Evolutionary conservation across 495 filamentous ascomycete species (phyloP).

Genomic region (Trichocladium antarcticum): DNA sequence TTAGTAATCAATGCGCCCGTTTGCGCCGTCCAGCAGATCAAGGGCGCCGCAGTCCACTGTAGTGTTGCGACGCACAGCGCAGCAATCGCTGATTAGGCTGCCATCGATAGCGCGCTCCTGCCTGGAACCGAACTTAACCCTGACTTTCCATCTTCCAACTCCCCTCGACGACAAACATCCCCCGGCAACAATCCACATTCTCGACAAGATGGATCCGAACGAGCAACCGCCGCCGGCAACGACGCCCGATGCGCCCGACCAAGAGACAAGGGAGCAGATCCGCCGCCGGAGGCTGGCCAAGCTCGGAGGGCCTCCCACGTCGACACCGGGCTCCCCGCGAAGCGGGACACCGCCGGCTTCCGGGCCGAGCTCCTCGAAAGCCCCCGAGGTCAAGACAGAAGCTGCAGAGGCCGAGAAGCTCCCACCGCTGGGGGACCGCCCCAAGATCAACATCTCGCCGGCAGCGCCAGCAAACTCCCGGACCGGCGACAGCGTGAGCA

Average conservation of each 20-base stretch:
- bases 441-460: slow-evolving; percentile 26
- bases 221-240: slow-evolving; percentile 17
- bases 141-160: not conserved
- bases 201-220: slow-evolving; percentile 22
- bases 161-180: not conserved
- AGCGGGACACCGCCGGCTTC: slow-evolving; percentile 2
- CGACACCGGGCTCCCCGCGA: slow-evolving; percentile 6
- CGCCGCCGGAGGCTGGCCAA: slow-evolving; percentile 33
- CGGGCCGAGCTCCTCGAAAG: slow-evolving; percentile 4
- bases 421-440: slow-evolving; percentile 1
- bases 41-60: not conserved
- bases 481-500: slow-evolving; percentile 2
- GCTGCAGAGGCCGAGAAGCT: not conserved
- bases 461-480: slow-evolving; percentile 2
- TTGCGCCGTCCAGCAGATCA: not conserved
- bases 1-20: not conserved
- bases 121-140: slow-evolving; percentile 12
- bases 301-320: slow-evolving; percentile 25
- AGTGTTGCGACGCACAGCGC: not conserved
- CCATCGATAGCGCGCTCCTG: slow-evolving; percentile 3
- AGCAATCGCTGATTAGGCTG: not conserved
- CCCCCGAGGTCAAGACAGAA: slow-evolving; percentile 2
- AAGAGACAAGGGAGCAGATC: slow-evolving; percentile 33
- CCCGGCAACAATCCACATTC: not conserved
- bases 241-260: slow-evolving; percentile 24